Evolutionary conservation across 441 rosid species (phyloP), one percentile per base, ranked within the genome.

Genomic region (Biscutella laevigata): DNA sequence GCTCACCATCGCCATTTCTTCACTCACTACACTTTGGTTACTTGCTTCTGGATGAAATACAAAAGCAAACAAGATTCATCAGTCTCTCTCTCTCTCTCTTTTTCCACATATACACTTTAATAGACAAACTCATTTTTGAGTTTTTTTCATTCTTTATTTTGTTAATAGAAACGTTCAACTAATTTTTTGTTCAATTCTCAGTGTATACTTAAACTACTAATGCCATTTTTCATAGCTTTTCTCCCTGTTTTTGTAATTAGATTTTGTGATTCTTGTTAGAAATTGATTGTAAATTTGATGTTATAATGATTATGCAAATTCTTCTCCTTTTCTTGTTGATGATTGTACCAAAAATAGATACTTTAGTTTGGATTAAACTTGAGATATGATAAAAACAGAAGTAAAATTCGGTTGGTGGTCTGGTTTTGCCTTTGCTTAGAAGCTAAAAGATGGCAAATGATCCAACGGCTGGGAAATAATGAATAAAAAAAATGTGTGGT

Each of bases 41-140:
- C 73, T 81, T 44, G 88, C 79, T 40, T 78, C 84, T 29, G 72
- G 76, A 29, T 88, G 75, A n/a, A n/a, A n/a, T n/a, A n/a, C n/a
- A 22, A 2, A 22, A 22, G 25, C 2, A 22, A 22, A 22, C 2
- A 22, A 22, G 25, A 2, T 22, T 22, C 4, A 22, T 2, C n/a
- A n/a, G n/a, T n/a, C n/a, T n/a, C n/a, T n/a, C n/a, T n/a, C n/a
- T n/a, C n/a, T n/a, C n/a, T n/a, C 25, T 22, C 4, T 22, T 22
- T 22, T 22, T 22, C 4, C 4, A 22, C 4, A 2, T 22, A 4
- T 44, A 33, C 6, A 26, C 38, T 24, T 36, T 25, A 30, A 4
- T 16, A 22, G 21, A 35, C 38, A 26, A 17, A 19, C 42, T 24
- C 46, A 22, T 7, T 10, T 40, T 54, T 41, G 55, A 61, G 69